Evolutionary conservation across 495 filamentous ascomycete genomes (phyloP), one percentile per base, ranked within the genome.

Genomic region (Tuber aestivum): DNA sequence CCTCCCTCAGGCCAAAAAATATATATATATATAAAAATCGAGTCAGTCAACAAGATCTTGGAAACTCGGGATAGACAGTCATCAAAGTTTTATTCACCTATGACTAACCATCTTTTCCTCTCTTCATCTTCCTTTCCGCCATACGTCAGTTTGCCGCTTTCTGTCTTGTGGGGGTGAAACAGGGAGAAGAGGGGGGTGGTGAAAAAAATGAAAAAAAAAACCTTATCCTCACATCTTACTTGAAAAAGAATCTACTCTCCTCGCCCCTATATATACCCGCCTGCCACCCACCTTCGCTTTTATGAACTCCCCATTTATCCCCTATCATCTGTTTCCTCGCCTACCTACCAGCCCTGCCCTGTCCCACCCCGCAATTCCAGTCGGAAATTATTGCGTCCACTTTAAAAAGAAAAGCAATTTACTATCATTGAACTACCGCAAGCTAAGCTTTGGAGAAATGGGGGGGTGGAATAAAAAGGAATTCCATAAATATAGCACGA

Each of bases 51-150:
- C 71, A 23, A 37, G 70, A 71, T 21, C 41, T 71, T 44, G 27
- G 70, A n/a, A 44, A 32, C n/a, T 71, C 21, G 41, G 21, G 32
- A n/a, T 74, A 38, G 38, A 69, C 37, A 61, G 56, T 79, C 41
- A 70, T 42, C 41, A 42, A 72, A n/a, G 73, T 80, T 73, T 76
- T 70, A 76, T 45, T 23, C 38, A 5, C 37, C 74, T 32, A 38
- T 72, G 40, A 70, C 41, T 77, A 69, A 61, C 78, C 70, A 75
- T 65, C 23, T 70, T 73, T 72, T 37, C 45, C 70, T n/a, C 70
- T 76, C 42, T 68, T 27, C 35, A 42, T 76, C 23, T 16, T 40
- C 32, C 32, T 40, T 38, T 74, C 44, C 27, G n/a, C 12, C 50
- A 27, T 70, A 41, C 21, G 42, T 70, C 72, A 16, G 21, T 32